Percentiles rank a stretch among this genome's conserved stretches.
Evolutionary conservation across 2,329 filamentous ascomycete genomes (phyloP).

Genomic region (Aschersonia sp.): DNA sequence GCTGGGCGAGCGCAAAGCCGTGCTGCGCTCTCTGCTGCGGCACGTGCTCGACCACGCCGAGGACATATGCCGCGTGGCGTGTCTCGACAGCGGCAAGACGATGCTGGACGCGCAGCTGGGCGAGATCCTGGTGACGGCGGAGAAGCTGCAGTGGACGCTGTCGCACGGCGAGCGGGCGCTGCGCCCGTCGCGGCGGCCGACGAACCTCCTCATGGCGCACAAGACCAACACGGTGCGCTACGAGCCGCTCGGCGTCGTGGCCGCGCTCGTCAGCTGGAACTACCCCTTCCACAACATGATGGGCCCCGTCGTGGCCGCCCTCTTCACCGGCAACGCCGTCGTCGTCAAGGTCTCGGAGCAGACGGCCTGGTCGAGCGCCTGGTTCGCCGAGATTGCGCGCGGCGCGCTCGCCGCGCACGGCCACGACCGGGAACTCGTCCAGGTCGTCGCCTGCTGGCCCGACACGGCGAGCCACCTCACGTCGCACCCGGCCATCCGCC

Average conservation of each 20-base stretch:
- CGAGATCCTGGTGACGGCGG: slow-evolving; percentile 83
- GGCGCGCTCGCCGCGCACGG: slow-evolving; percentile 71
- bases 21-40: slow-evolving; percentile 68
- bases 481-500: slow-evolving; percentile 67
- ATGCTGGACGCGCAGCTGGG: slow-evolving; percentile 87
- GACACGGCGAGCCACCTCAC: slow-evolving; percentile 68
- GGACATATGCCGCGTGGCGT: slow-evolving; percentile 70
- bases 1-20: slow-evolving; percentile 61
- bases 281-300: slow-evolving; percentile 93
- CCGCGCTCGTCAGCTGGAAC: slow-evolving; percentile 93
- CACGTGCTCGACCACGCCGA: slow-evolving; percentile 83
- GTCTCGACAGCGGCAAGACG: slow-evolving; percentile 90
- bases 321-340: slow-evolving; percentile 85
- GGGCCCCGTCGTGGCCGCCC: slow-evolving; percentile 74
- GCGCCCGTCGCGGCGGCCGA: slow-evolving; percentile 56
- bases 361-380: slow-evolving; percentile 80
- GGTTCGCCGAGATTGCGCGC: slow-evolving; percentile 67
- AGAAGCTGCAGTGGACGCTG: slow-evolving; percentile 92
- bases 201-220: slow-evolving; percentile 87
- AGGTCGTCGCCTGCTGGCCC: slow-evolving; percentile 80
- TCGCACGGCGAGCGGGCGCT: slow-evolving; percentile 77
- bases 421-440: slow-evolving; percentile 67
- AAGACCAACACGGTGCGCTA: slow-evolving; percentile 85
- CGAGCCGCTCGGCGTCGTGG: slow-evolving; percentile 84
- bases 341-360: slow-evolving; percentile 91